A percentile compares a stretch with the other conserved stretches of the same genome.
phyloP scores from a whole-genome alignment of 2,329 filamentous ascomycete species.

The Diaporthe sp. region DNA sequence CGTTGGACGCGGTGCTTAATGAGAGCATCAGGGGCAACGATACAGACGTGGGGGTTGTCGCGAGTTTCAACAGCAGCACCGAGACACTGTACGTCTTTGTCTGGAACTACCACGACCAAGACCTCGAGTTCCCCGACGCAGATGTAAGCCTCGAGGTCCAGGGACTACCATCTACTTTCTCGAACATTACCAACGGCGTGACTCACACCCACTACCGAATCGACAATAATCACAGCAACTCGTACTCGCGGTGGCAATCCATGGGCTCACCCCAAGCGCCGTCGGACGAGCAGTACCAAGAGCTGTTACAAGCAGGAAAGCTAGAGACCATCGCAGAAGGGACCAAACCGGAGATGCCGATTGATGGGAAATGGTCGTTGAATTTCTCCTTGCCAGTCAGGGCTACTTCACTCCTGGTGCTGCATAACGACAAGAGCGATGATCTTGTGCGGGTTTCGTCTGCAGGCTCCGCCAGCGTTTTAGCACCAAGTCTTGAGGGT shows the following conservation, averaged over 20 bases:
- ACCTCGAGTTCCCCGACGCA: slow-evolving; percentile 4
- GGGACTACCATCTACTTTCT: not conserved
- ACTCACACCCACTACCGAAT: slow-evolving; percentile 17
- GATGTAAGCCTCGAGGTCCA: not conserved
- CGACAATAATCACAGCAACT: slow-evolving; percentile 30
- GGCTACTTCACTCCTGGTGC: slow-evolving; percentile 27
- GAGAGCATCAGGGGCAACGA: not conserved
- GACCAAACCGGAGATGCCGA: not conserved
- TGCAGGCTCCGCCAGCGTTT: slow-evolving; percentile 20
- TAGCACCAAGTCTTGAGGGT: not conserved
- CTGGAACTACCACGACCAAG: slow-evolving; percentile 28
- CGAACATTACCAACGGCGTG: not conserved
- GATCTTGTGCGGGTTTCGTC: slow-evolving; percentile 8
- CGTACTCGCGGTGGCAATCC: slow-evolving; percentile 25
- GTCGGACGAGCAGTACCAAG: slow-evolving; percentile 26
- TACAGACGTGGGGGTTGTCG: slow-evolving; percentile 21
- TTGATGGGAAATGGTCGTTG: not conserved
- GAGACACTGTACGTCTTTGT: slow-evolving; percentile 20
- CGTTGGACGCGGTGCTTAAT: slow-evolving; percentile 11
- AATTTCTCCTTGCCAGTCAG: slow-evolving; percentile 16
- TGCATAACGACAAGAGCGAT: slow-evolving; percentile 21
- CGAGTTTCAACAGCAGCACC: slow-evolving; percentile 19
- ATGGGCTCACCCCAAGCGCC: slow-evolving; percentile 27
- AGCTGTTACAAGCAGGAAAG: slow-evolving; percentile 1
- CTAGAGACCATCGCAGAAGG: not conserved